Evolutionary conservation across 106 monocot genomes (phyloP).

Genomic region (Dioscorea alata): DNA sequence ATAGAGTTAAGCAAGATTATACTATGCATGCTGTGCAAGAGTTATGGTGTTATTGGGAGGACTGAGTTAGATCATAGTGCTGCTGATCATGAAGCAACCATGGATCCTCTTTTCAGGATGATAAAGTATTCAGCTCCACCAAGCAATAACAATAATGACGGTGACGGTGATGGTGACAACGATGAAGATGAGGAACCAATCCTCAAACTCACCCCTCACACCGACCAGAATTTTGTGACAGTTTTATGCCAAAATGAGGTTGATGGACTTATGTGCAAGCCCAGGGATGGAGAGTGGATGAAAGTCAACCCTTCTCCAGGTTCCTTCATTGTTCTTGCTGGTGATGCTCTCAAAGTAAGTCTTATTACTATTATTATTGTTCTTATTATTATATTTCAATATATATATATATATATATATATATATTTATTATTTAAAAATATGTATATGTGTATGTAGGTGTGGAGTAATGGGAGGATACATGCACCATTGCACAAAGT

Average conservation of each 20-base stretch:
- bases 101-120: neutral
- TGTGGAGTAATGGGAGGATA: conserved; percentile 16
- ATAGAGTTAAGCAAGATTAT: neutral
- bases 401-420: neutral
- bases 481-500: conserved; percentile 2
- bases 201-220: neutral
- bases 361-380: neutral
- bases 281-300: conserved; percentile 8
- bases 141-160: no score
- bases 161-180: no score
- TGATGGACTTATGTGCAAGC: neutral
- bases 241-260: conserved; percentile 7
- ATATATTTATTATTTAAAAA: neutral
- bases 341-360: conserved; percentile 5
- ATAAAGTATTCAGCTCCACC: conserved; percentile 1
- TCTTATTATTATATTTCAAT: no score
- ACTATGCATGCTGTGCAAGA: conserved; percentile 5
- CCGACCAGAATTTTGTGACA: conserved; percentile 1
- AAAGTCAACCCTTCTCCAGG: neutral
- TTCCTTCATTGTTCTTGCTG: conserved; percentile 8
- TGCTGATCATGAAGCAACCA: neutral
- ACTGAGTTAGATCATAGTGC: no score
- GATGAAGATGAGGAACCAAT: no score
- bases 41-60: neutral
- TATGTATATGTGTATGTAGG: neutral